Conservation (phyloP, 129 eudicot species). For the Erigeron canadensis region DNA sequence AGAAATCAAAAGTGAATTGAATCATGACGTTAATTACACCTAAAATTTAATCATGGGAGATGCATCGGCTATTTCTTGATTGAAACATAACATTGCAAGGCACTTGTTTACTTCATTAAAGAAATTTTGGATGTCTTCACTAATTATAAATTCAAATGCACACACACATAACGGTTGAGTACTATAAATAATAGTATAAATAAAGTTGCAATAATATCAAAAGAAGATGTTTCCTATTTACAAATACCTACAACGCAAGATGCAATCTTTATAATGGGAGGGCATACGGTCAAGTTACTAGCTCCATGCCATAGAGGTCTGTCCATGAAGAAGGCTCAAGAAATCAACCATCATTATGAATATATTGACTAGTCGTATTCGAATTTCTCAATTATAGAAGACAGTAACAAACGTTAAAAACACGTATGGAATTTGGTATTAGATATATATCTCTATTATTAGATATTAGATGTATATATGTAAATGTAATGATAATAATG, state of each 20-base stretch:
- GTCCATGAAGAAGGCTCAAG: background rate
- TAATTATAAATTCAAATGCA: background rate
- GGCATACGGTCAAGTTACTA: too few relatives aligned
- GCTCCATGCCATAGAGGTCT: too few relatives aligned
- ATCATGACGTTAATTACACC: too few relatives aligned
- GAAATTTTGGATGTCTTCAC: background rate
- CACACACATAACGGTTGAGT: background rate
- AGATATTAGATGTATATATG: background rate
- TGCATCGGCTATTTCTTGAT: conserved; percentile 2
- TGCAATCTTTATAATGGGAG: too few relatives aligned
- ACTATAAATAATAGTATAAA: too few relatives aligned
- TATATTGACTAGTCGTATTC: background rate
- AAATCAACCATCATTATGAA: background rate
- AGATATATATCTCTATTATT: background rate
- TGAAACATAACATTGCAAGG: background rate
- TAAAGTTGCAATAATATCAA: background rate
- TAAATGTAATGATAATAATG: background rate
- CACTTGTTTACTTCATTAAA: conserved; percentile 1
- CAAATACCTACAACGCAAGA: too few relatives aligned
- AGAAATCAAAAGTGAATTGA: too few relatives aligned
- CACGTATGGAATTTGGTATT: background rate
- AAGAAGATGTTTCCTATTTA: too few relatives aligned
- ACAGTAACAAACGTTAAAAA: background rate
- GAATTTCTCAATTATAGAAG: background rate
- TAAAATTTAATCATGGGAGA: background rate